Conservation (phyloP, 805 yeast species). For the Metschnikowia koreensis region DNA sequence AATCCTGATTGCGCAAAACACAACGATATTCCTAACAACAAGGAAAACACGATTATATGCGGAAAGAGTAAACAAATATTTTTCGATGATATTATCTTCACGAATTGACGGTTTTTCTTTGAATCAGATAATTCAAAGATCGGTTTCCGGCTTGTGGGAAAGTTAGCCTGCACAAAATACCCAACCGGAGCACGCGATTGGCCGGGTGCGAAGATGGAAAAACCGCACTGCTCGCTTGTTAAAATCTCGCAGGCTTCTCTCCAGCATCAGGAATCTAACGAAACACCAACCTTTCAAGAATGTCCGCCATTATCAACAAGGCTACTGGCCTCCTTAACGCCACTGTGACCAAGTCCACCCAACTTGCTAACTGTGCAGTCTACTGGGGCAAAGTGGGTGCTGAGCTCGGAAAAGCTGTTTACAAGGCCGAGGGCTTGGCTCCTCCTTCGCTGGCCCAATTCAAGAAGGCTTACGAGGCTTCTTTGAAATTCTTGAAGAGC, state of each 20-base stretch:
- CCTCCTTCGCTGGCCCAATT: constrained; percentile 83
- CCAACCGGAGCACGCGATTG: constrained; percentile 8
- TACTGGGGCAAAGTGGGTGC: constrained; percentile 78
- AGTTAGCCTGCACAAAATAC: constrained; percentile 10
- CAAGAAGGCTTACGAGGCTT: constrained; percentile 64
- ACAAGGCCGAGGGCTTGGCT: constrained; percentile 87
- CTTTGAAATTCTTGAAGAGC: constrained; percentile 35
- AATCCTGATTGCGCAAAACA: too few relatives aligned
- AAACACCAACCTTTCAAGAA: constrained; percentile 8
- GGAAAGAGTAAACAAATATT: too few relatives aligned
- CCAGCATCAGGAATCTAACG: background rate
- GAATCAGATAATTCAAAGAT: constrained; percentile 1
- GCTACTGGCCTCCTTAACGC: constrained; percentile 39
- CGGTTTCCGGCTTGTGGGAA: background rate
- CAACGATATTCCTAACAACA: too few relatives aligned
- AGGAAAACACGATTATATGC: too few relatives aligned
- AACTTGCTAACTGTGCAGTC: constrained; percentile 51
- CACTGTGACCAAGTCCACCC: constrained; percentile 36
- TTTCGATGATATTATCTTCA: too few relatives aligned
- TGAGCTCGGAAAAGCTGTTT: constrained; percentile 72
- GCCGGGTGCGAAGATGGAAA: constrained; percentile 10
- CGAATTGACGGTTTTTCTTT: background rate
- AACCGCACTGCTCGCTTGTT: constrained; percentile 7
- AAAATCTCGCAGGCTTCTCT: constrained; percentile 3
- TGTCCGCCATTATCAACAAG: constrained; percentile 45